Evolutionary conservation across 2,329 filamentous ascomycete genomes (phyloP), one percentile per base, ranked within the genome.

Genomic region (Aspergillus sp.): DNA sequence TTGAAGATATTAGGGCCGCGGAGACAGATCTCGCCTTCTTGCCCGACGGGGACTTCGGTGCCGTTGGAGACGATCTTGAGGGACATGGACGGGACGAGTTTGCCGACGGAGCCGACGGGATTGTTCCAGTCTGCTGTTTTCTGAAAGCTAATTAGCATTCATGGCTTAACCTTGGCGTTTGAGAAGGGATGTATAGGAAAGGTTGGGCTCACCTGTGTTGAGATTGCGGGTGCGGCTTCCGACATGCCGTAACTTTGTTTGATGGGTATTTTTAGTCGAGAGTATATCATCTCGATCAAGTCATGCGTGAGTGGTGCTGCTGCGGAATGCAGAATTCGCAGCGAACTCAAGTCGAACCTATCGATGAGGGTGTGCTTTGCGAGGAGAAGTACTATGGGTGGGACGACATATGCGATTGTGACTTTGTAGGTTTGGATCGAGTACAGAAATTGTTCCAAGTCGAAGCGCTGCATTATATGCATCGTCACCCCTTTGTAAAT

Each of bases 1-100:
- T 75, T 71, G 69, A 90, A 90, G 12, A 91, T 72, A 42, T 89
- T 90, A 0, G 86, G 87, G 0, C 88, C 88, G 48, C 81, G 82
- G 47, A 91, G 72, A 75, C 86, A 87, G 1, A 78, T 62, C 53
- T 79, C 76, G 28, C 75, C 76, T 38, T 52, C 42, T 41, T 49
- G 37, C 2, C 40, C 45, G 6, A 28, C 19, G 0, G 33, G 33
- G 3, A 45, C 33, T 10, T 35, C 36, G 13, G 33, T 37, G 5
- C 41, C 40, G 2, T 42, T 19, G 2, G 39, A 28, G 2, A 51
- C 34, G 31, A 50, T 46, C 13, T 49, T 48, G 4, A 42, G 43
- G 10, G 44, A 40, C 6, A 54, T n/a, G 2, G 39, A 41, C 3
- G 12, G 68, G 5, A 51, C 26, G 4, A 34, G 37, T 11, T 46